Conservation (phyloP, 129 eudicot genomes). For the Chrysanthemum makinoi region DNA sequence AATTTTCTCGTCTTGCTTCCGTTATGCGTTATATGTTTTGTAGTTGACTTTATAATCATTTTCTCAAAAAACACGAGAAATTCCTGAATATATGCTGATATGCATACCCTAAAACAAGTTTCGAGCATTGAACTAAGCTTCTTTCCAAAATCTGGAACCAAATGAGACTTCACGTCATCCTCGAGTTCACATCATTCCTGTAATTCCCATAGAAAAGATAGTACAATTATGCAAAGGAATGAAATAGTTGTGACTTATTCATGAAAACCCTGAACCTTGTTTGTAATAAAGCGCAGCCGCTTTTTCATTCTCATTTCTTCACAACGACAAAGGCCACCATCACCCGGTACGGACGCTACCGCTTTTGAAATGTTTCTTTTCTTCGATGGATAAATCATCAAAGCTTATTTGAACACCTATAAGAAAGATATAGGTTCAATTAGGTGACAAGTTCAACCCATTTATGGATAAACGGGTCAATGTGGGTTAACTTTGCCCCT, state of each 20-base stretch:
- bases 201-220: slow-evolving; percentile 6
- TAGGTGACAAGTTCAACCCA: no score
- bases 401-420: no score
- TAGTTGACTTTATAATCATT: slow-evolving; percentile 21
- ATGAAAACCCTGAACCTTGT: slow-evolving; percentile 41
- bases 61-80: slow-evolving; percentile 10
- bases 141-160: slow-evolving; percentile 72
- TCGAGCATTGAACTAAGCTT: slow-evolving; percentile 73
- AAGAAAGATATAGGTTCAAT: no score
- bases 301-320: slow-evolving; percentile 77
- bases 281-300: slow-evolving; percentile 29
- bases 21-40: background rate
- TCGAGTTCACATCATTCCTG: slow-evolving; percentile 76
- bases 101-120: slow-evolving; percentile 59
- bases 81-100: background rate
- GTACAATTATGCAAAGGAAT: slow-evolving; percentile 1
- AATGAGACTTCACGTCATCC: slow-evolving; percentile 57
- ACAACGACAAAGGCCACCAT: slow-evolving; percentile 91
- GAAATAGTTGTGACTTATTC: background rate
- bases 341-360: no score
- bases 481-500: no score
- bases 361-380: no score
- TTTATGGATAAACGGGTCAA: no score
- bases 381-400: no score
- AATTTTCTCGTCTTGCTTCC: no score